Evolutionary conservation across 2,329 filamentous ascomycete genomes (phyloP).

Genomic region (Botrytis fragariae): DNA sequence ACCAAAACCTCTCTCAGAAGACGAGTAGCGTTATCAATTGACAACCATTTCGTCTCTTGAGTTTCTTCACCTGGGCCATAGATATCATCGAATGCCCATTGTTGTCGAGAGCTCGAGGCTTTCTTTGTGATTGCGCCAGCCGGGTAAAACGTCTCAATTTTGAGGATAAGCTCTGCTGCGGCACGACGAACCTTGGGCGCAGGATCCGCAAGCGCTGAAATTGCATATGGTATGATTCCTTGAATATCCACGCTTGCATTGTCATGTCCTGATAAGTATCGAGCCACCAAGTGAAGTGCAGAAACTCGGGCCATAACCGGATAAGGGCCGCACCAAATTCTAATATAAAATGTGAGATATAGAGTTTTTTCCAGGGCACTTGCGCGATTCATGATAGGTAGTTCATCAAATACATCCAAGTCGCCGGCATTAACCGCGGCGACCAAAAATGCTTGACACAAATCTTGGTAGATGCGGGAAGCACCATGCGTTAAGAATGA

Average conservation of each 20-base stretch:
- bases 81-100: conserved; percentile 62
- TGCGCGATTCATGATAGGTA: conserved; percentile 53
- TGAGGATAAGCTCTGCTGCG: conserved; percentile 64
- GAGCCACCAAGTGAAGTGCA: conserved; percentile 65
- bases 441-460: conserved; percentile 57
- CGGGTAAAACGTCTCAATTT: conserved; percentile 52
- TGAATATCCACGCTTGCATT: conserved; percentile 65
- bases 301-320: conserved; percentile 66
- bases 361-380: conserved; percentile 59
- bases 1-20: conserved; percentile 66
- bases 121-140: conserved; percentile 43
- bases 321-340: conserved; percentile 70
- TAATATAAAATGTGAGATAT: conserved; percentile 72
- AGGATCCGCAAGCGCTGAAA: conserved; percentile 71
- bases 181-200: conserved; percentile 74
- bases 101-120: conserved; percentile 38
- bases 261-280: conserved; percentile 52
- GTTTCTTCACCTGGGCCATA: conserved; percentile 58
- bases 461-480: conserved; percentile 54
- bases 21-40: conserved; percentile 54
- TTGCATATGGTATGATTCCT: conserved; percentile 74
- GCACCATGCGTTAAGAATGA: conserved; percentile 54
- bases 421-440: conserved; percentile 48
- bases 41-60: conserved; percentile 54
- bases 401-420: conserved; percentile 43